Evolutionary conservation across 495 filamentous ascomycete species (phyloP), one percentile per base, ranked within the genome.

Genomic region (Xylaria flabelliformis): DNA sequence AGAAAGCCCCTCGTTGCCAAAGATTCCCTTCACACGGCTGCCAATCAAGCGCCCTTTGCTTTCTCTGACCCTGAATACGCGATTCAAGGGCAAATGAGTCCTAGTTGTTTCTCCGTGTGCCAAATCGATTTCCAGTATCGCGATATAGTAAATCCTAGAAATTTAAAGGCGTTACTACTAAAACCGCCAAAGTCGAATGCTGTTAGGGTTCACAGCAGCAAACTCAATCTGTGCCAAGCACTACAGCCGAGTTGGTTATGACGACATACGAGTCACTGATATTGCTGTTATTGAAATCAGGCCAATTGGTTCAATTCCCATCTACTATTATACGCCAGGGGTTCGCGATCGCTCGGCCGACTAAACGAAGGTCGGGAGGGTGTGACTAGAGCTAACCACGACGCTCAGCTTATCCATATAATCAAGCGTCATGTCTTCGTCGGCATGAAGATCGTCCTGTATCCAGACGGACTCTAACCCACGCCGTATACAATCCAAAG

Each of bases 381-480:
- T 82, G 51, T 29, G 50, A 71, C 75, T 76, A 50, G 65, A 73
- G 68, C 75, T 76, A 46, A 82, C 74, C 19, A 82, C 68, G 55
- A 61, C 73, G 53, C 67, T 76, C 50, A 83, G 21, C 71, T 76
- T 76, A 24, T 76, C 72, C 67, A 73, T 73, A 51, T 83, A 83
- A 51, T 79, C 69, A 29, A 79, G 50, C 36, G 19, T 34, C 21
- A 36, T 64, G 15, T 69, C 67, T 29, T 69, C 21, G 24, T 78
- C 72, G 2, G 77, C 80, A 50, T 69, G 53, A 12, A 83, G 77
- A 56, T 83, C 81, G 59, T 82, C 79, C 69, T 82, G 80, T 41
- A 78, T 79, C 82, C 80, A 82, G 17, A 80, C 64, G 7, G 75
- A 79, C 53, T 82, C 74, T 39, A 83, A 55, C 61, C 82, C 50